phyloP scores from a whole-genome alignment of 768 basidiomycete species.

The Leucosporidium scottii region DNA sequence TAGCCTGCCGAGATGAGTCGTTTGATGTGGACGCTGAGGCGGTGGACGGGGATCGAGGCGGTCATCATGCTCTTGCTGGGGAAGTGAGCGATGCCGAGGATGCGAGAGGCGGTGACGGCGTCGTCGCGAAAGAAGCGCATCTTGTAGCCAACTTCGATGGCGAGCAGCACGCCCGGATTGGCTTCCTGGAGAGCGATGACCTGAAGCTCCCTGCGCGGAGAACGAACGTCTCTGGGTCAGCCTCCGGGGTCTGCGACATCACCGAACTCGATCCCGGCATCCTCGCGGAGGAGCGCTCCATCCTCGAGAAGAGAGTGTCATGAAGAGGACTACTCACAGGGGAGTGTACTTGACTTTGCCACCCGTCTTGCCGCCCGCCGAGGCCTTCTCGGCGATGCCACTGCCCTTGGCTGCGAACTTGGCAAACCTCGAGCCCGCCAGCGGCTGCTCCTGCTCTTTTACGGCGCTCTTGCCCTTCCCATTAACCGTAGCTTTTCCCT shows the following conservation, averaged over 20 bases:
- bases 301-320: too few species aligned
- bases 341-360: slow-evolving; percentile 54
- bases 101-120: slow-evolving; percentile 44
- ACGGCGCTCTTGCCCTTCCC: slow-evolving; percentile 6
- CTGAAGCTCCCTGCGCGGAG: slow-evolving; percentile 52
- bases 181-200: slow-evolving; percentile 36
- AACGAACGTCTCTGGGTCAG: too few species aligned
- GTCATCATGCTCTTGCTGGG: slow-evolving; percentile 63
- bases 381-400: background rate
- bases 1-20: slow-evolving; percentile 64
- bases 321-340: slow-evolving; percentile 37
- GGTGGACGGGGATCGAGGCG: slow-evolving; percentile 71
- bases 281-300: too few species aligned
- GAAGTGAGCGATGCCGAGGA: slow-evolving; percentile 70
- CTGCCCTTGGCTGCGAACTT: slow-evolving; percentile 16
- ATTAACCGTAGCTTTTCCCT: slow-evolving; percentile 38
- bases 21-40: slow-evolving; percentile 33
- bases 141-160: slow-evolving; percentile 76
- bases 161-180: slow-evolving; percentile 49
- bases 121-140: slow-evolving; percentile 69
- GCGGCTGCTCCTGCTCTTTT: background rate
- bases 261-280: too few species aligned
- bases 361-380: background rate
- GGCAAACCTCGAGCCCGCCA: slow-evolving; percentile 8
- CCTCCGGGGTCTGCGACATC: too few species aligned